Base-by-base conservation (phyloP, 2,329 filamentous ascomycete species). In the Cercospora sesami region DNA sequence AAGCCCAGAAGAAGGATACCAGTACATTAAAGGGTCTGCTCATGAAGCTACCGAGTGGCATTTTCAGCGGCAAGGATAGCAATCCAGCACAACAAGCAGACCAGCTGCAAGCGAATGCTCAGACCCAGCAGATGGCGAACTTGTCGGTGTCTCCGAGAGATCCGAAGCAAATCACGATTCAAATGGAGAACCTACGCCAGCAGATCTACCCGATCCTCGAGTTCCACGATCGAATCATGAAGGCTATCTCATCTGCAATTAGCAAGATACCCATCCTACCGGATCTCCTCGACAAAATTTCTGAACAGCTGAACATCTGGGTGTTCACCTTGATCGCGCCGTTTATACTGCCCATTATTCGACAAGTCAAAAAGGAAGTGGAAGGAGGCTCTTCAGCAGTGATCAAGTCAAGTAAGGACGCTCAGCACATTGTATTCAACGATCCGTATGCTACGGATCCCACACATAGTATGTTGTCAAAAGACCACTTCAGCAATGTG, bases 381-480 rank as follows among this genome's bases (percentile, higher is more conserved):
- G 89, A 90, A 72, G 94, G 91, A 3, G 94, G 94, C 30, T 95
- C 93, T 2, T 89, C 88, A 2, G 92, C 96, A 79, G 91, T 97
- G 75, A 96, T 97, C 71, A 85, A 92, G 74, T 93, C 90, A 82
- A 94, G 91, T 78, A 86, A 90, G 78, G 87, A 90, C 63, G 90
- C 96, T 82, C 93, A 97, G 81, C 88, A 91, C 75, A 86, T 95
- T 73, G 93, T 97, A 59, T 97, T 96, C 80, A 81, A 91, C 55
- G 89, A 97, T 72, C 90, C 95, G 76, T 70, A 86, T 62, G 90
- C 83, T 70, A 89, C 88, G 21, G 90, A 97, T 76, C 94, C 94
- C 0, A 97, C 94, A 1, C 94, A 97, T 82, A 96, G 92, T 21
- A 97, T 97, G 93, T 83, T 97, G 62, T 93, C 93, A 67, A 97